Evolutionary conservation across 192 early-diverging fungal genomes (phyloP), one percentile per base, ranked within the genome.

Genomic region (Bifiguratus adelaidae): DNA sequence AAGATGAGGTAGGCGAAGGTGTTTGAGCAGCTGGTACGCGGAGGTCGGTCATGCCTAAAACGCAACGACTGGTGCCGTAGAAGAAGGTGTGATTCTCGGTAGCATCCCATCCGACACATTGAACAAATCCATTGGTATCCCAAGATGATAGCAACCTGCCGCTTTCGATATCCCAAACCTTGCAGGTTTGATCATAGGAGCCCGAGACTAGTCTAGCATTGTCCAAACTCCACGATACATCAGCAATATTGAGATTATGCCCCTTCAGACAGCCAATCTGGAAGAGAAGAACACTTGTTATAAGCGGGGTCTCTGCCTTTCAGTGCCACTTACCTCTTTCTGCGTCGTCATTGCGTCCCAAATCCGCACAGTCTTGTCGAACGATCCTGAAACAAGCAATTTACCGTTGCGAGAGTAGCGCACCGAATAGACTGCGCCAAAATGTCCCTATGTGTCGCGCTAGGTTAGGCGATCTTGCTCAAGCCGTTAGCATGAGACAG

Each of bases 301-400:
- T 4, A 12, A 20, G 15, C 24, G 8, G 28, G 7, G 3, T 4
- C 18, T 40, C 4, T 13, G 12, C 29, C 3, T 2, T 4, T 43
- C 13, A 18, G 9, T 29, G 15, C 9, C 18, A 25, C 30, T 34
- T 48, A 83, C 77, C 68, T 86, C 84, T 54, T 86, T 88, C 40
- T 77, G 73, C 1, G 63, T 65, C 4, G 70, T 57, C 13, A 65
- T 54, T 2, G 74, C 65, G 55, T 95, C 91, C 91, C 91, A 97
- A 26, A 97, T 74, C 41, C 89, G 72, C 26, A 97, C 79, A 6
- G 89, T 85, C 61, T 88, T 87, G 68, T 97, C 94, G 70, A 97
- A 95, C 7, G 89, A 92, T 4, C 91, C 94, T 4, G 92, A 88
- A 3, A 85, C 89, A 4, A 97, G 64, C 27, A 82, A 77, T 23